These are phyloP conservation scores for Ceraceosorus guamensis DNA, from an alignment of 1,284 basidiomycete species.

Conservation along the genomic window DNA sequence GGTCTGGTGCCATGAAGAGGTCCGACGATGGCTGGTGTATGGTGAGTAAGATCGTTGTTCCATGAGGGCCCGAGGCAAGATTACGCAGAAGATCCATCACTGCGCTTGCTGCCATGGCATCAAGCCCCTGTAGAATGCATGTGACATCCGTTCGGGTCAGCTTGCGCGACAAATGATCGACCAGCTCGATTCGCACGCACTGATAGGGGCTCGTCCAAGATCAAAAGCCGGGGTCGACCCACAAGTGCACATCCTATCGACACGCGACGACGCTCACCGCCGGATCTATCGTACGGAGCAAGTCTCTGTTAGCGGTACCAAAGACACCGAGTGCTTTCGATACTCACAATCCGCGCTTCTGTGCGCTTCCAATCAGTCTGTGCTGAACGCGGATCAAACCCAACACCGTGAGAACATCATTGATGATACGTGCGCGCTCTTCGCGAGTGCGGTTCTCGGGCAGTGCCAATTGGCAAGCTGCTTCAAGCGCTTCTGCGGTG, in stretches of 20 bases:
- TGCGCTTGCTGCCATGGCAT: conserved; percentile 25
- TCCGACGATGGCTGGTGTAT: conserved; percentile 36
- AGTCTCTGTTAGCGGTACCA: too few species aligned
- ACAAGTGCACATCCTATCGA: conserved; percentile 29
- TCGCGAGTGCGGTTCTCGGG: conserved; percentile 23
- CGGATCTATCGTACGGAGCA: not conserved
- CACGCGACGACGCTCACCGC: conserved; percentile 26
- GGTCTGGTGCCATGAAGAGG: conserved; percentile 30
- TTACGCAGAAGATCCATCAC: conserved; percentile 28
- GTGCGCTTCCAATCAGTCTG: conserved; percentile 26
- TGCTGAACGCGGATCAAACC: conserved; percentile 24
- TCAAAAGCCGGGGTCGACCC: conserved; percentile 19
- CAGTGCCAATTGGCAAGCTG: conserved; percentile 29
- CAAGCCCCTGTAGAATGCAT: conserved; percentile 18
- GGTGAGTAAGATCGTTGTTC: conserved; percentile 30
- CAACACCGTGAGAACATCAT: conserved; percentile 19
- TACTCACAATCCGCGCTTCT: conserved; percentile 18
- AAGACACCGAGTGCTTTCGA: too few species aligned
- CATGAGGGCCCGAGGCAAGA: conserved; percentile 6
- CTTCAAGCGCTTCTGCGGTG: conserved; percentile 20
- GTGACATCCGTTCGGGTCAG: too few species aligned
- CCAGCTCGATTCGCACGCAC: too few species aligned
- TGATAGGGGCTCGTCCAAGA: conserved; percentile 8
- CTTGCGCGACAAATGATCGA: too few species aligned
- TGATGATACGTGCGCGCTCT: conserved; percentile 17